phyloP scores from a whole-genome alignment of 805 yeast species.

The Debaryomyces maramus region DNA sequence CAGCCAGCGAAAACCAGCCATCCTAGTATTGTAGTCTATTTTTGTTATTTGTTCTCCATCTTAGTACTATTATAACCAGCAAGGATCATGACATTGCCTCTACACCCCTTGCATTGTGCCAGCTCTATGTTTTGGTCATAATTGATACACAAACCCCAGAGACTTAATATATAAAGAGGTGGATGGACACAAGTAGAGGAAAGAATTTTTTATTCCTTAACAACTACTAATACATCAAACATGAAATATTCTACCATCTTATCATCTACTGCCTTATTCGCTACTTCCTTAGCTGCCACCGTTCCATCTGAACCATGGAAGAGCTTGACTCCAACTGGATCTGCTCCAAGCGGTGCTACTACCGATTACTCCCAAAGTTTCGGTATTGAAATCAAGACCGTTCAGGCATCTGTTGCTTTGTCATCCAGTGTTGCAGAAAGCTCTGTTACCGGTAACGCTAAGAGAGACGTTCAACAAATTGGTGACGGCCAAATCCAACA shows the following conservation, averaged over 20 bases:
- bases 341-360: slow-evolving; percentile 52
- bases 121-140: background rate
- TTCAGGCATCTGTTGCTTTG: slow-evolving; percentile 31
- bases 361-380: slow-evolving; percentile 57
- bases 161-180: no score
- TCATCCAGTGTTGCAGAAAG: slow-evolving; percentile 3
- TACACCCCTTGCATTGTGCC: background rate
- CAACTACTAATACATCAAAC: slow-evolving; percentile 1
- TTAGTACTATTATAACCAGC: no score
- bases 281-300: slow-evolving; percentile 58
- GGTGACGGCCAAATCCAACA: slow-evolving; percentile 63
- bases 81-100: background rate
- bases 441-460: slow-evolving; percentile 25
- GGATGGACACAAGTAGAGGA: no score
- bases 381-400: slow-evolving; percentile 68
- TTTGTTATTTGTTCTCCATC: no score
- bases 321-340: slow-evolving; percentile 64
- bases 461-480: slow-evolving; percentile 49
- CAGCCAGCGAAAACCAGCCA: slow-evolving; percentile 1
- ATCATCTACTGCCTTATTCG: slow-evolving; percentile 40
- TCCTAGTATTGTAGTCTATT: background rate
- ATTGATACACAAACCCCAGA: no score
- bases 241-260: slow-evolving; percentile 23
- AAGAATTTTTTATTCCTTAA: no score
- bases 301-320: slow-evolving; percentile 70